Conservation (phyloP, 164 flowering plant species). For the Liquidambar formosana region DNA sequence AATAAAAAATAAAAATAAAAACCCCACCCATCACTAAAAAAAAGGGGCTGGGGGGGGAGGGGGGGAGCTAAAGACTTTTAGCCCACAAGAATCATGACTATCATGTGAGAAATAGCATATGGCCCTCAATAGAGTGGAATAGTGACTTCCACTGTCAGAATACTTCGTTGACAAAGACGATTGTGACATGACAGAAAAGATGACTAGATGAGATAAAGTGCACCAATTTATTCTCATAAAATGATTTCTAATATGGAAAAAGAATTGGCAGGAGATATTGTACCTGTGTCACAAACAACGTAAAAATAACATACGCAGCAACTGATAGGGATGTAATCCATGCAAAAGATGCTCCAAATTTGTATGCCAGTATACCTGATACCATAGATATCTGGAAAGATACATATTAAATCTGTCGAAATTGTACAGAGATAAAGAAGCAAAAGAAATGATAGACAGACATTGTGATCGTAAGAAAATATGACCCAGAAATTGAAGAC, state of each 20-base stretch:
- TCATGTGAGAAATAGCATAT: not conserved
- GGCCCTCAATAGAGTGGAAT: not conserved
- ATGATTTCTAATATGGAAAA: not conserved
- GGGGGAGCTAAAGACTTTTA: not conserved
- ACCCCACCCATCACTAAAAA: too few species aligned
- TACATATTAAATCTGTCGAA: slow-evolving; percentile 30
- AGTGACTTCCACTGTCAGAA: not conserved
- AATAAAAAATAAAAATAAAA: not conserved
- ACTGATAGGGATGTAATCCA: slow-evolving; percentile 96
- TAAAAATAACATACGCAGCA: slow-evolving; percentile 81
- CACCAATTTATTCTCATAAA: not conserved
- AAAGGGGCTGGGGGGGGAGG: too few species aligned
- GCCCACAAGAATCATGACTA: not conserved
- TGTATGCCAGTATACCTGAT: slow-evolving; percentile 97
- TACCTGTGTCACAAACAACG: slow-evolving; percentile 91
- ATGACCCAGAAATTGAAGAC: not conserved
- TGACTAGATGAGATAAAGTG: not conserved
- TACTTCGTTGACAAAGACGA: not conserved
- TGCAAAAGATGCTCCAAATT: slow-evolving; percentile 94
- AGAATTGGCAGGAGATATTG: not conserved
- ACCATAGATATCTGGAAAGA: slow-evolving; percentile 92
- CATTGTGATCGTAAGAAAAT: not conserved
- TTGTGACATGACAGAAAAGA: not conserved
- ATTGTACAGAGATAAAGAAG: slow-evolving; percentile 1
- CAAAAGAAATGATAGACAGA: not conserved